Evolutionary conservation across 1,139 yeast genomes (phyloP).

Genomic region (Candida buenavistaensis): DNA sequence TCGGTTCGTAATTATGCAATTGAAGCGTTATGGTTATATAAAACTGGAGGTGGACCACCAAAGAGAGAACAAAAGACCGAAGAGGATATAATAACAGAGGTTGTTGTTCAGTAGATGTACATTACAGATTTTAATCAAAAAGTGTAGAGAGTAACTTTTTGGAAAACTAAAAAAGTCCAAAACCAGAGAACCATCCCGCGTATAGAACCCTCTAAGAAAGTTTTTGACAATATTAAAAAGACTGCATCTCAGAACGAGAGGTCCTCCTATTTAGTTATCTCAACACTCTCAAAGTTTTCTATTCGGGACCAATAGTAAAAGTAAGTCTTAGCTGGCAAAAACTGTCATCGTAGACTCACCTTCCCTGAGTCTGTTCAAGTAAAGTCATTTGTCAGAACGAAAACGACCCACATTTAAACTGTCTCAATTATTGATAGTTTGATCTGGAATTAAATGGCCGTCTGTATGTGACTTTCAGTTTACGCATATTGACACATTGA

Average conservation of each 20-base stretch:
- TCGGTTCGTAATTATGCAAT: constrained; percentile 84
- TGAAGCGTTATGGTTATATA: constrained; percentile 95
- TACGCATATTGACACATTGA: constrained; percentile 57
- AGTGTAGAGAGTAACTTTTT: not conserved
- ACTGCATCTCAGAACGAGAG: not conserved
- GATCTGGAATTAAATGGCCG: not conserved
- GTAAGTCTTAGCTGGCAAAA: constrained; percentile 4
- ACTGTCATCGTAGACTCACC: constrained; percentile 3
- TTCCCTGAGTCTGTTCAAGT: not conserved
- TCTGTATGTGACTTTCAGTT: constrained; percentile 15
- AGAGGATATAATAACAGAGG: constrained; percentile 15
- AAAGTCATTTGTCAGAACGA: constrained; percentile 5
- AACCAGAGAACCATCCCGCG: not conserved
- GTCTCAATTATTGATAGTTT: not conserved
- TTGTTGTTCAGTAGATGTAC: constrained; percentile 11
- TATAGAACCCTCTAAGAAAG: not conserved
- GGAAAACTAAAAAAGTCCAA: too few species aligned
- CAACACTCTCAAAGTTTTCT: not conserved
- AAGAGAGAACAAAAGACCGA: constrained; percentile 11
- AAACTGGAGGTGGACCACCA: constrained; percentile 65
- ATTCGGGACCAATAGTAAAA: not conserved
- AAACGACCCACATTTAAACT: not conserved
- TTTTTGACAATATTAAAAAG: not conserved
- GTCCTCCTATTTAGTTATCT: not conserved
- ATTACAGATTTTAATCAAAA: constrained; percentile 1